phyloP scores from a whole-genome alignment of 495 filamentous ascomycete genomes.

The Xylaria palmicola region DNA sequence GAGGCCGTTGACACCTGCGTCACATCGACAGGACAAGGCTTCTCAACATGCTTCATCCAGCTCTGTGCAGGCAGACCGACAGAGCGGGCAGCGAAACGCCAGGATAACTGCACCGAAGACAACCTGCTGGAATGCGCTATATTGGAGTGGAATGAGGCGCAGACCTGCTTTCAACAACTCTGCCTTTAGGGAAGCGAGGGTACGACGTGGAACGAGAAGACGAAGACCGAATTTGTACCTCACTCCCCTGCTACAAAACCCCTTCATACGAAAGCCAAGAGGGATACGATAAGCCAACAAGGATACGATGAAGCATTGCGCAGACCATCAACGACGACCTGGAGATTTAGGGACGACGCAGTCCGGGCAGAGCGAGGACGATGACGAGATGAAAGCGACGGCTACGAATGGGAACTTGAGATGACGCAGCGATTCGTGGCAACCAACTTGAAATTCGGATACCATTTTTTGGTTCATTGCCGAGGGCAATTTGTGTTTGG shows the following conservation, averaged over 20 bases:
- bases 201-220: not conserved
- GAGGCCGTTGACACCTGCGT: not conserved
- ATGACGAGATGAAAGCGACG: not conserved
- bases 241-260: not conserved
- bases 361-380: not conserved
- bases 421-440: not conserved
- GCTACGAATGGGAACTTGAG: not conserved
- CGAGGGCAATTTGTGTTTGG: not conserved
- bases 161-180: conserved; percentile 6
- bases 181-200: not conserved
- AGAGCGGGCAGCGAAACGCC: conserved; percentile 3
- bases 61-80: conserved; percentile 2
- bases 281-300: too few species aligned
- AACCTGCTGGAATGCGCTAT: conserved; percentile 12
- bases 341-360: not conserved
- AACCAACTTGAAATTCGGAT: not conserved
- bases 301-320: not conserved
- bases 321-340: not conserved
- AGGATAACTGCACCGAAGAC: conserved; percentile 9
- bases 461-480: not conserved
- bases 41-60: not conserved
- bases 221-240: not conserved
- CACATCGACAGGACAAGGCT: not conserved
- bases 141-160: conserved; percentile 14
- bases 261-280: not conserved